Percentiles rank a stretch among this genome's conserved stretches.
Conservation (phyloP, 805 yeast species). For the Candida suzukii region DNA sequence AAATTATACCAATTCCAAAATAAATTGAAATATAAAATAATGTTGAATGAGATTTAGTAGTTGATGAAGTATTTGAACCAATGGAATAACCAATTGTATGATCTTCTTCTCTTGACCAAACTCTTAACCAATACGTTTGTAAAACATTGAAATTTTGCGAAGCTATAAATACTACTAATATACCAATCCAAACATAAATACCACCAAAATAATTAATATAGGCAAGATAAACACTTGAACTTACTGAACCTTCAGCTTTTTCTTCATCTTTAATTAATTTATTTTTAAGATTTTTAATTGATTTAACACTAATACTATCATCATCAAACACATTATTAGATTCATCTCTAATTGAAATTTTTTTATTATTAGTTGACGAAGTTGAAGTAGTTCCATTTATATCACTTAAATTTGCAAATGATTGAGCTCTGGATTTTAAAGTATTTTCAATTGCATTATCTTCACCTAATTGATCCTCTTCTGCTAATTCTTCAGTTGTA, state of each 20-base stretch:
- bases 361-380: too few species aligned
- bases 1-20: conserved; percentile 58
- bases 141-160: conserved; percentile 56
- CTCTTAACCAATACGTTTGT: conserved; percentile 88
- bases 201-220: conserved; percentile 72
- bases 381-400: too few species aligned
- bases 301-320: conserved; percentile 18
- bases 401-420: too few species aligned
- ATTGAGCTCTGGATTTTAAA: too few species aligned
- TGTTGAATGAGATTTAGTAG: conserved; percentile 33
- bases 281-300: conserved; percentile 29
- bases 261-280: conserved; percentile 78
- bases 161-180: conserved; percentile 41
- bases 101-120: conserved; percentile 59
- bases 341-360: too few species aligned
- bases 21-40: conserved; percentile 64
- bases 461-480: conserved; percentile 56
- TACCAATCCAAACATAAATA: conserved; percentile 38
- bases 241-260: conserved; percentile 80
- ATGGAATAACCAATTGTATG: conserved; percentile 2
- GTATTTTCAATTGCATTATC: too few species aligned
- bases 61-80: neutral
- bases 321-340: conserved; percentile 55
- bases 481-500: neutral
- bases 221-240: conserved; percentile 60